Conservation (phyloP, 768 basidiomycete genomes). For the Gloeostereum incarnatum region DNA sequence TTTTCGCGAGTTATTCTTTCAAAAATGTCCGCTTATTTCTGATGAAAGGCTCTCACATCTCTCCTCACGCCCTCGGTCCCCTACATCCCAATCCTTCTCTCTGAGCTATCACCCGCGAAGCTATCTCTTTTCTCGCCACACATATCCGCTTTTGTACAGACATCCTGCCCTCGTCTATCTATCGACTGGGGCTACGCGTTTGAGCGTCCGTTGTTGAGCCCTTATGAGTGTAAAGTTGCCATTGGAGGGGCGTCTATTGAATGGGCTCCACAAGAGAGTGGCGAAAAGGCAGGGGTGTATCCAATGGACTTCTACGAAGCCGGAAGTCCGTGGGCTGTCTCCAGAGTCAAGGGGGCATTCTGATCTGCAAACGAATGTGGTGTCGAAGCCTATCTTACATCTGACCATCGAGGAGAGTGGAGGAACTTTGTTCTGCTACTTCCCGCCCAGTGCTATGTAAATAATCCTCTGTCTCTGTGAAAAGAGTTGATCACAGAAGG, state of each 20-base stretch:
- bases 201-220: slow-evolving; percentile 76
- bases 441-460: too few relatives aligned
- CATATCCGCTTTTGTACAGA: slow-evolving; percentile 89
- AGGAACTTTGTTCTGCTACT: too few relatives aligned
- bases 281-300: slow-evolving; percentile 35
- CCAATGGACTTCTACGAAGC: slow-evolving; percentile 97
- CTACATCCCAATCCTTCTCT: slow-evolving; percentile 87
- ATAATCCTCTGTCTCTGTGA: too few relatives aligned
- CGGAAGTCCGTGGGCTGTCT: slow-evolving; percentile 67
- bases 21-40: not conserved
- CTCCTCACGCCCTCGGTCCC: slow-evolving; percentile 42
- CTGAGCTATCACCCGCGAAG: slow-evolving; percentile 95
- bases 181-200: slow-evolving; percentile 99
- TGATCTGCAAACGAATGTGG: slow-evolving; percentile 8
- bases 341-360: slow-evolving; percentile 48
- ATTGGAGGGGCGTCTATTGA: slow-evolving; percentile 56
- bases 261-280: slow-evolving; percentile 43
- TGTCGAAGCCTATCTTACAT: too few relatives aligned
- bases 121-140: slow-evolving; percentile 74
- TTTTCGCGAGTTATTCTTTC: too few relatives aligned
- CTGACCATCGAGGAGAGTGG: too few relatives aligned
- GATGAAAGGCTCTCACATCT: not conserved
- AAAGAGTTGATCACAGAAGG: too few relatives aligned
- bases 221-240: slow-evolving; percentile 88
- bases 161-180: slow-evolving; percentile 90